A percentile compares a stretch with the other conserved stretches of the same genome.
Evolutionary conservation across 768 basidiomycete species (phyloP).

Genomic region (Phylloporus sp.): DNA sequence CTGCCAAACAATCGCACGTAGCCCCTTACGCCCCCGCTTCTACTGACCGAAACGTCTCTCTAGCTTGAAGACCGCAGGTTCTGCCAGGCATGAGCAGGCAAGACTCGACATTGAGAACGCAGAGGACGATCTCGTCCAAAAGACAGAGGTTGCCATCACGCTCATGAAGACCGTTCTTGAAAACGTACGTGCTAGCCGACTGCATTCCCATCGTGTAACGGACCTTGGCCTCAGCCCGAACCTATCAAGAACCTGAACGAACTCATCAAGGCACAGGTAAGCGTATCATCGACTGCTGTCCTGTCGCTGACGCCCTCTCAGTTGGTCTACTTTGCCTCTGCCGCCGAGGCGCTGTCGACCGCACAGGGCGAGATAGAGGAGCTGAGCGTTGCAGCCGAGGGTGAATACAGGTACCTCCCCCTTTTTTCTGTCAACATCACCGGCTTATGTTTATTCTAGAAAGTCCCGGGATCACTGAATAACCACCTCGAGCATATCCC

Average conservation of each 20-base stretch:
- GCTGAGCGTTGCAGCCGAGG: slow-evolving; percentile 86
- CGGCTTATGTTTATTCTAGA: slow-evolving; percentile 34
- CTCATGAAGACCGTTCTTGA: slow-evolving; percentile 98
- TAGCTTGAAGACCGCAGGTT: slow-evolving; percentile 74
- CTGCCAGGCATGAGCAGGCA: slow-evolving; percentile 85
- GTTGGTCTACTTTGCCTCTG: slow-evolving; percentile 66
- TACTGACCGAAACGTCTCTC: neutral
- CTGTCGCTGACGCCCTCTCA: slow-evolving; percentile 28
- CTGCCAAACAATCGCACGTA: slow-evolving; percentile 80
- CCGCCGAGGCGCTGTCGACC: slow-evolving; percentile 74
- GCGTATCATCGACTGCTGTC: slow-evolving; percentile 2
- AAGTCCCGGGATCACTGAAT: slow-evolving; percentile 87
- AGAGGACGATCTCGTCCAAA: slow-evolving; percentile 94
- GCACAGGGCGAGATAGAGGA: slow-evolving; percentile 93
- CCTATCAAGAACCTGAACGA: slow-evolving; percentile 92
- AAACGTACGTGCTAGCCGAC: slow-evolving; percentile 57
- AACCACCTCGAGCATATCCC: neutral
- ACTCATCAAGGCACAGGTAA: slow-evolving; percentile 83
- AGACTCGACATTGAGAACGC: slow-evolving; percentile 89
- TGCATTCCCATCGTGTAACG: neutral
- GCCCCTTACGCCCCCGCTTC: neutral
- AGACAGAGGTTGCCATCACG: slow-evolving; percentile 95
- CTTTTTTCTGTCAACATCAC: neutral
- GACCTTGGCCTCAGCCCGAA: slow-evolving; percentile 63
- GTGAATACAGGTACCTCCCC: slow-evolving; percentile 73